phyloP scores from a whole-genome alignment of 345 rosid genomes.

The Erucastrum elatum region DNA sequence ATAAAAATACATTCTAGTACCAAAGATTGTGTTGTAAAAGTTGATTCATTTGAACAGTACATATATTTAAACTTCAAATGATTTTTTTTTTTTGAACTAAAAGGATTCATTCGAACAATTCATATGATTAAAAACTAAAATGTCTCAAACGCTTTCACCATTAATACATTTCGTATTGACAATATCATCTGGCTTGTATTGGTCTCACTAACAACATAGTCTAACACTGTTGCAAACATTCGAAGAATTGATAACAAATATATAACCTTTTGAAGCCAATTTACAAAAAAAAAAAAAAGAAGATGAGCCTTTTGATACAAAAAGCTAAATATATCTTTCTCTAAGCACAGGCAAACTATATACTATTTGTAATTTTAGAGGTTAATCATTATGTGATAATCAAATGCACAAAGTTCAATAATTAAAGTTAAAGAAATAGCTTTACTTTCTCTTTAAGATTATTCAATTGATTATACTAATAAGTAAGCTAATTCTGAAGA shows the following conservation, averaged over 20 bases:
- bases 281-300: no score
- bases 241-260: no score
- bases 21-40: background rate
- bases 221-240: slow-evolving; percentile 31
- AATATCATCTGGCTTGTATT: slow-evolving; percentile 29
- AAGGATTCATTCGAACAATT: background rate
- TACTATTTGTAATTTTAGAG: slow-evolving; percentile 7
- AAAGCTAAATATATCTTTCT: slow-evolving; percentile 26
- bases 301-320: background rate
- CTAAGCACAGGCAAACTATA: slow-evolving; percentile 24
- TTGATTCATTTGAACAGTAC: background rate
- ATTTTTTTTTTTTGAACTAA: background rate
- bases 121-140: background rate
- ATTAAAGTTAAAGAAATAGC: slow-evolving; percentile 14
- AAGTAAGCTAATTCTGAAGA: slow-evolving; percentile 28
- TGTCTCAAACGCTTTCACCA: background rate
- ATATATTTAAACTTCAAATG: background rate
- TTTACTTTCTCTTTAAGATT: slow-evolving; percentile 37
- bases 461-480: slow-evolving; percentile 13
- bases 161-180: slow-evolving; percentile 2
- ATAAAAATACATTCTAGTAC: background rate
- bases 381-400: slow-evolving; percentile 42
- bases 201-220: slow-evolving; percentile 12
- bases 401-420: slow-evolving; percentile 34
- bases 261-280: no score